Conservation (phyloP, 2,329 filamentous ascomycete species). For the Aspergillus hortae region DNA sequence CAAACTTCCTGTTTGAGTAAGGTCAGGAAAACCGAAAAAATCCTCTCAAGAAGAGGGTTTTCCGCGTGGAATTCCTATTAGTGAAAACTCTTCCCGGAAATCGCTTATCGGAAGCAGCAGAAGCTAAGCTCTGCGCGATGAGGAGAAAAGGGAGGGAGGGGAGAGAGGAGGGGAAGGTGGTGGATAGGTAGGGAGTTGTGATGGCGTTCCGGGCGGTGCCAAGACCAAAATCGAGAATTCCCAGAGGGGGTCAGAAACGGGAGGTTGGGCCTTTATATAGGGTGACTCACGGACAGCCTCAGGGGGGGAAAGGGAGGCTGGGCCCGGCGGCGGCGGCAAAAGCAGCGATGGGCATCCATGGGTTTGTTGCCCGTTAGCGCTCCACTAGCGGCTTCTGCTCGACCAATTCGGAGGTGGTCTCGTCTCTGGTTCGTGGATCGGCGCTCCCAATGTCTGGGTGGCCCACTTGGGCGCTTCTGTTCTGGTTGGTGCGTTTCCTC, state of each 20-base stretch:
- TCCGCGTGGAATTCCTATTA: not conserved
- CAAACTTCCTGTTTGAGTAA: slow-evolving; percentile 23
- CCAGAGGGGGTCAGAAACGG: slow-evolving; percentile 28
- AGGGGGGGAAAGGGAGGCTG: slow-evolving; percentile 30
- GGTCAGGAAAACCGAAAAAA: slow-evolving; percentile 17
- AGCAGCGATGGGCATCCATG: slow-evolving; percentile 32
- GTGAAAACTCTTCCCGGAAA: slow-evolving; percentile 18
- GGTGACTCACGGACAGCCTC: slow-evolving; percentile 33
- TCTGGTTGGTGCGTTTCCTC: slow-evolving; percentile 17
- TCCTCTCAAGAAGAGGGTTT: not conserved
- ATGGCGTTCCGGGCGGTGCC: slow-evolving; percentile 36
- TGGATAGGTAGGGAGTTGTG: slow-evolving; percentile 26
- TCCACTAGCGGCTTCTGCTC: slow-evolving; percentile 25
- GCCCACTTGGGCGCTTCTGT: slow-evolving; percentile 10
- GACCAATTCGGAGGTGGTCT: slow-evolving; percentile 20
- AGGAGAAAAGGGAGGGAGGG: slow-evolving; percentile 20
- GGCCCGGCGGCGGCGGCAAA: slow-evolving; percentile 35
- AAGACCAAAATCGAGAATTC: slow-evolving; percentile 38
- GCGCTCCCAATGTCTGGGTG: slow-evolving; percentile 13
- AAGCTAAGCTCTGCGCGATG: slow-evolving; percentile 14
- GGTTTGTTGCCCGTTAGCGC: slow-evolving; percentile 16
- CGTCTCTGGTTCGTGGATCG: slow-evolving; percentile 18
- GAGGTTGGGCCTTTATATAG: slow-evolving; percentile 41
- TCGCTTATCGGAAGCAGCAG: slow-evolving; percentile 3
- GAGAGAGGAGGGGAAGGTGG: slow-evolving; percentile 18